Evolutionary conservation across 768 basidiomycete genomes (phyloP).

Genomic region (Exidia glandulosa): DNA sequence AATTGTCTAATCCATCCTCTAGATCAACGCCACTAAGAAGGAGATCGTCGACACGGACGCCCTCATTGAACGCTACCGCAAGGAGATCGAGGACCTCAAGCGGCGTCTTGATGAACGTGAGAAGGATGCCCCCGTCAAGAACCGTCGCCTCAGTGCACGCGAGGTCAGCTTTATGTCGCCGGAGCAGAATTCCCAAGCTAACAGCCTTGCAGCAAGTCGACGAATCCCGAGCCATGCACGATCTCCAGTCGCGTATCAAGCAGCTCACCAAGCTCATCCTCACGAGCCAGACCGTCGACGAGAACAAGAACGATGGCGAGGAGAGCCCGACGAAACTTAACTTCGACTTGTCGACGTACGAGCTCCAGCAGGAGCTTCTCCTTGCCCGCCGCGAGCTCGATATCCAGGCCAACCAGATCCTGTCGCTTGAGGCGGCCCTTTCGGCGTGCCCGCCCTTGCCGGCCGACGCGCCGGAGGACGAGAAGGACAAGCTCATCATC

Average conservation of each 20-base stretch:
- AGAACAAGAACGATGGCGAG: conserved; percentile 48
- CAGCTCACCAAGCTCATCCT: conserved; percentile 77
- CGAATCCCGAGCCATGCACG: conserved; percentile 75
- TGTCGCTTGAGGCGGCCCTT: conserved; percentile 71
- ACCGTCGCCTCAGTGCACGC: conserved; percentile 39
- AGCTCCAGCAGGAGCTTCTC: conserved; percentile 86
- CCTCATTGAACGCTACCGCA: conserved; percentile 85
- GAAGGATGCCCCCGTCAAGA: conserved; percentile 42
- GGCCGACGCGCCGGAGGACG: conserved; percentile 50
- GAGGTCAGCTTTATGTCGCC: conserved; percentile 23
- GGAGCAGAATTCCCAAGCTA: conserved; percentile 4
- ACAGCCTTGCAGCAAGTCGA: conserved; percentile 55
- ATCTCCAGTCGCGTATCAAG: conserved; percentile 67
- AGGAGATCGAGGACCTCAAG: conserved; percentile 88
- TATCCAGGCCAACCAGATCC: conserved; percentile 70
- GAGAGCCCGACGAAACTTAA: conserved; percentile 84
- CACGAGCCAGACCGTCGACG: conserved; percentile 76
- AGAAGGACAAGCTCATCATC: conserved; percentile 63
- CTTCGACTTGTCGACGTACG: conserved; percentile 81
- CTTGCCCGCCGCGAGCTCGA: conserved; percentile 67
- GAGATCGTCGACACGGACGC: conserved; percentile 91
- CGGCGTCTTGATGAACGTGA: conserved; percentile 58
- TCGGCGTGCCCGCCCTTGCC: conserved; percentile 58
- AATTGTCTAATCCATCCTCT: not conserved
- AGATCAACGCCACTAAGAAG: conserved; percentile 83